phyloP scores from a whole-genome alignment of 2,329 filamentous ascomycete genomes.

The Fusarium nurragi region DNA sequence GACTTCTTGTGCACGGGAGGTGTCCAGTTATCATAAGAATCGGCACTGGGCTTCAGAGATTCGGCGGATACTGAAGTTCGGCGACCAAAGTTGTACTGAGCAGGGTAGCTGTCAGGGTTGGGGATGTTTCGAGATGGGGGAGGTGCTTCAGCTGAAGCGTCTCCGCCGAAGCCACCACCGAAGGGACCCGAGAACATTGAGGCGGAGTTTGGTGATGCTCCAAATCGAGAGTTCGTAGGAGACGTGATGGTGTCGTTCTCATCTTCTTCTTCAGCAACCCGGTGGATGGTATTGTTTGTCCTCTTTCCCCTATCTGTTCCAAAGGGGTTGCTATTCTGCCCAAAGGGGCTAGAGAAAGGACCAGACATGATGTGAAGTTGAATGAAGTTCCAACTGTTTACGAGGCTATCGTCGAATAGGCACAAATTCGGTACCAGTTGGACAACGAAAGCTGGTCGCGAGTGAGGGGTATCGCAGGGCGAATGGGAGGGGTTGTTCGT shows the following conservation, averaged over 20 bases:
- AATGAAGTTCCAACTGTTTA: neutral
- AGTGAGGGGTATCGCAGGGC: constrained; percentile 73
- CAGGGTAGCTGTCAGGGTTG: constrained; percentile 78
- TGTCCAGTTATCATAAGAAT: constrained; percentile 87
- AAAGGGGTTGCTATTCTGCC: constrained; percentile 59
- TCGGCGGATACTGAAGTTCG: constrained; percentile 97
- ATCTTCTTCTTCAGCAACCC: constrained; percentile 85
- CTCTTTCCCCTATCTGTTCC: constrained; percentile 37
- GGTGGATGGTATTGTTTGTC: constrained; percentile 53
- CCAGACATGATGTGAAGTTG: constrained; percentile 69
- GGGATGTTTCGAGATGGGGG: constrained; percentile 60
- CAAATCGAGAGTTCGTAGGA: constrained; percentile 73
- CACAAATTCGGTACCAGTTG: constrained; percentile 57
- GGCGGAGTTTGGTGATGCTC: constrained; percentile 50
- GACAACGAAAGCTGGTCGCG: constrained; percentile 74
- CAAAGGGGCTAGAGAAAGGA: constrained; percentile 79
- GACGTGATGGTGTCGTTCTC: constrained; percentile 80
- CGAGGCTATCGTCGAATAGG: constrained; percentile 13
- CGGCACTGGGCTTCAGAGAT: constrained; percentile 88
- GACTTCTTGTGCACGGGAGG: constrained; percentile 88
- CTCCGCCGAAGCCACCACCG: constrained; percentile 55
- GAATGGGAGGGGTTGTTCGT: constrained; percentile 63
- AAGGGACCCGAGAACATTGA: constrained; percentile 60
- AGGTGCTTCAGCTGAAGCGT: constrained; percentile 58
- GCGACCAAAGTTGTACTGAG: constrained; percentile 91